Base-by-base conservation (phyloP, 495 filamentous ascomycete species). In the Xylaria cubensis region DNA sequence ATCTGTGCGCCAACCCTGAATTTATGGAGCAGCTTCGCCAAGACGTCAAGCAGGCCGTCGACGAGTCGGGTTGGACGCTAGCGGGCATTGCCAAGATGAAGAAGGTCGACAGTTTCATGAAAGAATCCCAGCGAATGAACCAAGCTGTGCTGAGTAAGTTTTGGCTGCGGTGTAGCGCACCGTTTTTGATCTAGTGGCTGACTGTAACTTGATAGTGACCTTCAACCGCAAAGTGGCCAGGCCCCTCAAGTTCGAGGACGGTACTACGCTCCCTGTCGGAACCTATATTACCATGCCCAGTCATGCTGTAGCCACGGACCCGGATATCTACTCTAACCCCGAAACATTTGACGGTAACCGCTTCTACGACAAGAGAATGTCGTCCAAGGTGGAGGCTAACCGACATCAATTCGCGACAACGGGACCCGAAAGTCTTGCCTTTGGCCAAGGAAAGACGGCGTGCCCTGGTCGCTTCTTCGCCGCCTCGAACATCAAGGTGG, bases 381-480 rank as follows among this genome's bases (percentile, higher is more conserved):
- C 75, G 21, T 70, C 76, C 1, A 78, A 80, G 10, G 79, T 74
- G 0, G 72, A 76, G 12, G 80, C 80, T 9, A 79, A 79, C 7
- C 73, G 74, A 56, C 73, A 81, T 42, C 85, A 88, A 62, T 86
- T 85, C 72, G 82, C 83, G 21, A 79, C 80, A 2, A 79, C 84
- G 0, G 80, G 74, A 19, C 74, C 77, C 2, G 73, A 81, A 6
- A 75, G 80, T 59, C 51, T 87, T n/a, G 77, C 76, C 2, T 90
- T 88, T 63, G 88, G 88, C 0, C 81, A 86, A 70, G 88, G 89
- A 0, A 74, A 77, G 46, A 86, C 90, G 66, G 87, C 89, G 0
- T 90, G 88, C 74, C 89, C 89, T 0, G 90, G 89, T 0, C 81
- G 89, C 7, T 88, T 88, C 77, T 89, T 90, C 56, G 88, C 86